Evolutionary conservation across 225 moss, liverwort and hornwort genomes (phyloP), one percentile per base, ranked within the genome.

Genomic region (Pleurozium schreberi): DNA sequence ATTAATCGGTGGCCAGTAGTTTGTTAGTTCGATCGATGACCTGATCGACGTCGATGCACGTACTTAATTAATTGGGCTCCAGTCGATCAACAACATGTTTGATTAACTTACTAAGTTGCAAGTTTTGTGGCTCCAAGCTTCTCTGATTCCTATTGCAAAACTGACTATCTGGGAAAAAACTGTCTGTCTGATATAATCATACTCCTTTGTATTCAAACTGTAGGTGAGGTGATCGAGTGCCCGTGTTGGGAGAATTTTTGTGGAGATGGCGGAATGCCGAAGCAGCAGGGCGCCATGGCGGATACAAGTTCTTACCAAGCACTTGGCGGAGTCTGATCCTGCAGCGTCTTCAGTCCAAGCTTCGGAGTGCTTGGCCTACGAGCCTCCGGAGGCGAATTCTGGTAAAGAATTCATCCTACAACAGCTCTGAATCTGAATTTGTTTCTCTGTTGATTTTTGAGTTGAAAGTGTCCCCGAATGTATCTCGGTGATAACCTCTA

Each of bases 271-370:
- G 45, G 63, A 79, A 26, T 36, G 82, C 58, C 31, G 30, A 38
- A 47, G 76, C 63, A 52, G 62, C 33, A 80, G 65, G 36, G 94
- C 91, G 17, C 89, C 88, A 47, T 93, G 94, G 94, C 92, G 94
- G 55, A 81, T 93, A 11, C 90, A 91, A 75, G 92, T 94, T 38
- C 79, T 94, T 5, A 55, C 71, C 12, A 93, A 91, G 75, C 94
- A 94, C 63, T 70, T 94, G 69, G 38, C 69, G 88, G 75, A 89
- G 38, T 31, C 82, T 14, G 52, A 20, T 47, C 43, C 83, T 83
- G 61, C 84, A 30, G 49, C 85, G 3, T 30, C 65, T 25, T 61
- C 68, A 31, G 19, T 94, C 30, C 89, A 86, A 42, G 78, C 83
- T 30, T 86, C 89, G 13, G 31, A 75, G 33, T 91, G 94, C 80